Evolutionary conservation across 73 alveolate genomes (phyloP).

Genomic region (Uronychia setigera): DNA sequence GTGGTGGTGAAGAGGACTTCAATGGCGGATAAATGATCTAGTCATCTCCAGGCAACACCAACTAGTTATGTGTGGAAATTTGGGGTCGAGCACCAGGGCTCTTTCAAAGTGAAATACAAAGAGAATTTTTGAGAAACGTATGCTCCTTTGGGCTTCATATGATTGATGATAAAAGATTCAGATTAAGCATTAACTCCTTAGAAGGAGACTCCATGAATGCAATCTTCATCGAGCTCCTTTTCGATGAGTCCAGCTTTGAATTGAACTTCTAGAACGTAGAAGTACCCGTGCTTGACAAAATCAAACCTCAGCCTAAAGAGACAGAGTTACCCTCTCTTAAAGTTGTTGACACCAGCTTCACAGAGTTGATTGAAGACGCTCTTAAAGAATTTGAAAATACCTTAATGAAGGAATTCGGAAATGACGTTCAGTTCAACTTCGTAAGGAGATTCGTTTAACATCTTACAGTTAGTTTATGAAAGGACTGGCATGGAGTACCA

Average conservation of each 20-base stretch:
- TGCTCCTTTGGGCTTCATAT: slow-evolving; percentile 3
- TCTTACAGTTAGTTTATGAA: slow-evolving; percentile 8
- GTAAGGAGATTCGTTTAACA: neutral
- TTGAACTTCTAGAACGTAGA: neutral
- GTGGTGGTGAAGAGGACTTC: neutral
- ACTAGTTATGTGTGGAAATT: neutral
- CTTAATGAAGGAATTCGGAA: neutral
- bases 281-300: neutral
- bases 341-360: neutral
- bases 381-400: neutral
- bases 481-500: neutral
- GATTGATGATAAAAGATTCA: neutral
- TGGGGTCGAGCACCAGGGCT: slow-evolving; percentile 14
- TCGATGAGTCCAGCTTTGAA: slow-evolving; percentile 3
- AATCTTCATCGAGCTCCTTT: neutral
- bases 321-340: neutral
- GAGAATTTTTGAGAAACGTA: neutral
- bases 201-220: slow-evolving; percentile 21
- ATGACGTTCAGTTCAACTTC: slow-evolving; percentile 1
- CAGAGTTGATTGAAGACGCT: neutral
- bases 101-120: slow-evolving; percentile 3
- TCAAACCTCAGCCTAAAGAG: neutral
- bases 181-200: slow-evolving; percentile 4
- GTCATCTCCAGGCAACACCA: neutral
- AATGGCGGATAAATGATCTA: neutral